Percentiles rank a stretch among this genome's conserved stretches.
These are phyloP conservation scores for Novakomyces olei DNA, from an alignment of 805 yeast genomes.

Conservation along the genomic window DNA sequence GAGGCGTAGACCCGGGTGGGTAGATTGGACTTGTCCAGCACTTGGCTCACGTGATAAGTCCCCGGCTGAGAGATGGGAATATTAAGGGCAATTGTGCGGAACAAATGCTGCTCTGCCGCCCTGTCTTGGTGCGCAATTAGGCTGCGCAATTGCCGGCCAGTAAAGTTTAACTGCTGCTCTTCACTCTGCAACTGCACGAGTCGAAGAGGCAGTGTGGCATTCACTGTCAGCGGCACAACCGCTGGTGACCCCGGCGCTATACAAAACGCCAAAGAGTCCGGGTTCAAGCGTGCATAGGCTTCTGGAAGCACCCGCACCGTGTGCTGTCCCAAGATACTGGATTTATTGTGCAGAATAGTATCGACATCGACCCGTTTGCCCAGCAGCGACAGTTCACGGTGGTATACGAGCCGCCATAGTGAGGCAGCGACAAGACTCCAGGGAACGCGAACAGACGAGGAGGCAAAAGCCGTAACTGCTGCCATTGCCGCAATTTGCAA, in stretches of 20 bases:
- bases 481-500: slow-evolving; percentile 26
- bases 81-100: slow-evolving; percentile 37
- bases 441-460: slow-evolving; percentile 8
- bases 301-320: slow-evolving; percentile 80
- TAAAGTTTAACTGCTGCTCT: slow-evolving; percentile 28
- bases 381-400: slow-evolving; percentile 16
- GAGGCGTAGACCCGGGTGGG: slow-evolving; percentile 38
- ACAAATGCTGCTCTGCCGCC: slow-evolving; percentile 6
- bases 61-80: slow-evolving; percentile 43
- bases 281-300: slow-evolving; percentile 66
- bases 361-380: slow-evolving; percentile 15
- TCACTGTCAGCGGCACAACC: slow-evolving; percentile 49
- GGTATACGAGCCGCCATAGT: slow-evolving; percentile 12
- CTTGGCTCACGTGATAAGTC: slow-evolving; percentile 44
- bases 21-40: slow-evolving; percentile 38
- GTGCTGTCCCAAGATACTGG: slow-evolving; percentile 64
- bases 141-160: slow-evolving; percentile 32
- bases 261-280: slow-evolving; percentile 46
- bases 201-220: slow-evolving; percentile 52
- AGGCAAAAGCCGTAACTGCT: slow-evolving; percentile 28
- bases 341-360: slow-evolving; percentile 17
- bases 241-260: slow-evolving; percentile 32
- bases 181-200: slow-evolving; percentile 34
- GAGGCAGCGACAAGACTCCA: slow-evolving; percentile 10
- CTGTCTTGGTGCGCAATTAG: slow-evolving; percentile 7